Evolutionary conservation across 1,284 basidiomycete species (phyloP), one percentile per base, ranked within the genome.

Genomic region (Porogramme epimiltina): DNA sequence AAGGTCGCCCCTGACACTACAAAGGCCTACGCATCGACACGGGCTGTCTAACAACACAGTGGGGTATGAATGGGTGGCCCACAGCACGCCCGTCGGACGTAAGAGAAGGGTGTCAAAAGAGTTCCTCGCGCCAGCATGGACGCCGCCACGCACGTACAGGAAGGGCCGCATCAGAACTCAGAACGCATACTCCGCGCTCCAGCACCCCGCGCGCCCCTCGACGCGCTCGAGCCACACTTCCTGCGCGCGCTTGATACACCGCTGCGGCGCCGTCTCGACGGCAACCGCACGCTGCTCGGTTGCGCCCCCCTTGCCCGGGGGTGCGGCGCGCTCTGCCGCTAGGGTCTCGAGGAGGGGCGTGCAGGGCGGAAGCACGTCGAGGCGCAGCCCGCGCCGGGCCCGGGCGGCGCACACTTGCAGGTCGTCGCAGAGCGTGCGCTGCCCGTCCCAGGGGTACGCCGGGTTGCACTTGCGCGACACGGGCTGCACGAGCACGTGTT

Each of bases 131-230:
- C n/a, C n/a, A n/a, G n/a, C n/a, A n/a, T n/a, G n/a, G n/a, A n/a
- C n/a, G n/a, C n/a, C n/a, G n/a, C n/a, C n/a, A n/a, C n/a, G n/a
- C n/a, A n/a, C n/a, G n/a, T n/a, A n/a, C n/a, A n/a, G n/a, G n/a
- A n/a, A n/a, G n/a, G n/a, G n/a, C n/a, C n/a, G n/a, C n/a, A n/a
- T n/a, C n/a, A n/a, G n/a, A n/a, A n/a, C n/a, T 36, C 40, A 48
- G 23, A 42, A 42, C 4, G 40, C 13, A 26, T 43, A 54, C 19
- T 39, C 25, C 36, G 31, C 41, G 25, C 26, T 3, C 52, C 52
- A 54, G 18, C 44, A 46, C 28, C 48, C 48, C 11, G 18, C 10
- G 9, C 41, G 23, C 6, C 52, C 52, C n/a, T 54, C 45, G 15
- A 54, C 6, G 11, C 48, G 34, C 25, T 37, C 36, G 26, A 18